A percentile compares a stretch with the other conserved stretches of the same genome.
Evolutionary conservation across 176 grass and related monocot genomes (phyloP).

Genomic region (Poa pratensis): DNA sequence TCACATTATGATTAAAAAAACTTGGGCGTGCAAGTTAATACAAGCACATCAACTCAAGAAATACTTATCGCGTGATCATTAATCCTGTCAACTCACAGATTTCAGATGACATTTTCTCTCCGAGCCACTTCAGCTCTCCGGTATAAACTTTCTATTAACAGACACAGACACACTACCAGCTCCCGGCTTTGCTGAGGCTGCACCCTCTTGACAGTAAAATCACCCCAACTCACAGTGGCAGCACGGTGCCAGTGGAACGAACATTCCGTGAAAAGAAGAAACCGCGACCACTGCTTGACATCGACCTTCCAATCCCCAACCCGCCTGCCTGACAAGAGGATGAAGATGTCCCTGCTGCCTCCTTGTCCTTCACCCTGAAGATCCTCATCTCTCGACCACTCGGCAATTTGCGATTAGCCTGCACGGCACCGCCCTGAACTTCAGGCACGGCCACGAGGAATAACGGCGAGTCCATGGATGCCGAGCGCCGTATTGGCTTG

Average conservation of each 20-base stretch:
- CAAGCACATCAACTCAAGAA: constrained; percentile 37
- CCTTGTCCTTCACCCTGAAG: constrained; percentile 45
- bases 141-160: constrained; percentile 37
- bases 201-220: constrained; percentile 39
- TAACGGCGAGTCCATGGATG: constrained; percentile 59
- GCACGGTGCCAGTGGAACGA: constrained; percentile 37
- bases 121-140: constrained; percentile 34
- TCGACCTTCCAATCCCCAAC: constrained; percentile 52
- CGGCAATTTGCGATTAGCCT: constrained; percentile 32
- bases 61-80: constrained; percentile 27
- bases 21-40: too few relatives aligned
- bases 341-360: constrained; percentile 31
- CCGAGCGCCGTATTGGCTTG: constrained; percentile 48
- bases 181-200: constrained; percentile 69
- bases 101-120: constrained; percentile 33
- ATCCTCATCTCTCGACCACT: constrained; percentile 37
- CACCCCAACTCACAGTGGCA: constrained; percentile 49
- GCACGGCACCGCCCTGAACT: constrained; percentile 1
- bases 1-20: too few relatives aligned
- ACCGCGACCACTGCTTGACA: constrained; percentile 58
- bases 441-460: constrained; percentile 47
- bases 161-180: constrained; percentile 51
- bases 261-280: constrained; percentile 56
- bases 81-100: constrained; percentile 16
- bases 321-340: constrained; percentile 50